Base-by-base conservation (phyloP, 164 flowering plant species). In the Houttuynia cordata region DNA sequence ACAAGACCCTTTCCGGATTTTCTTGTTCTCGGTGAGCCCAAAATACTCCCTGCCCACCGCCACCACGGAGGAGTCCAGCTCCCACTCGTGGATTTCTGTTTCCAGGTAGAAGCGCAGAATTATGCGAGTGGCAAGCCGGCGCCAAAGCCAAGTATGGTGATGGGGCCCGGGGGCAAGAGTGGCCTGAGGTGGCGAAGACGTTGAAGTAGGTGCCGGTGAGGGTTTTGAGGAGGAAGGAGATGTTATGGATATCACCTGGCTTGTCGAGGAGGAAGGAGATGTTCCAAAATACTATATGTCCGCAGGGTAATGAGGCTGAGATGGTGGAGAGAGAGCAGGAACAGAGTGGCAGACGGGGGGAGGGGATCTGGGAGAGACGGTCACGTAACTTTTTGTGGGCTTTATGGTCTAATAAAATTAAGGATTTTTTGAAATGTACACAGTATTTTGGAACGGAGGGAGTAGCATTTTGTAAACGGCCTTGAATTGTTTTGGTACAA, bases 181-280 rank as follows among this genome's bases (percentile, higher is more conserved):
- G 95, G 82, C 0, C 95, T 95, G 24, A 89, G 0, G 96, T 81
- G 7, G 93, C 96, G 69, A 92, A 87, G 54, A 86, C 89, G 61
- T 91, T 95, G 70, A 83, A 85, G 67, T 91, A 91, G 22, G 95
- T 77, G 58, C 68, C 51, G 22, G 98, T 88, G 30, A 83, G 67
- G 21, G 76, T 56, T 42, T 75, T 77, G 74, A 75, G 71, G 54
- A 70, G 76, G 69, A 75, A 85, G 23, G 79, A 75, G 7, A 91
- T 75, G 76, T 95, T 88, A 77, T 91, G 98, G 63, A 91, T 91
- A 79, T 88, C 87, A 6, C 97, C 97, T 6, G 96, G 96, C 37
- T n/a, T 56, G 66, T 91, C 98, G 7, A 91, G 81, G 17, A 91
- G 79, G 66, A 88, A n/a, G n/a, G n/a, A n/a, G n/a, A n/a, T n/a